Evolutionary conservation across 129 eudicot genomes (phyloP).

Genomic region (Flaveria brownii): DNA sequence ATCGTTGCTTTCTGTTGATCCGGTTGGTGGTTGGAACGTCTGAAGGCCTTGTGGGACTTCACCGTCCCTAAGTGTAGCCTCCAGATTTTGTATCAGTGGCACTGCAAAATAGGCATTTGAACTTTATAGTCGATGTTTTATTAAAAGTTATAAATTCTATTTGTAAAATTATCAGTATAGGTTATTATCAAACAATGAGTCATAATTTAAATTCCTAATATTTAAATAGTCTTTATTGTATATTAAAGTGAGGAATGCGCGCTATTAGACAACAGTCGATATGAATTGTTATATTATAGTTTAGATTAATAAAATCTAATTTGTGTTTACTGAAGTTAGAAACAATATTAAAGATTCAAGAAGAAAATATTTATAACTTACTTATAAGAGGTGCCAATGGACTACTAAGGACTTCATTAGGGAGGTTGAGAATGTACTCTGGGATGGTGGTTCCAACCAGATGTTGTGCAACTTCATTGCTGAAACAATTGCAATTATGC

Average conservation of each 20-base stretch:
- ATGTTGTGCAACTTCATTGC: conserved; percentile 89
- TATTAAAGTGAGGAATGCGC: too few species aligned
- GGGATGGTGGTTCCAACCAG: conserved; percentile 69
- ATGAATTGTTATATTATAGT: too few species aligned
- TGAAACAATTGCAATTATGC: conserved; percentile 88
- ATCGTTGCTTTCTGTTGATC: conserved; percentile 17
- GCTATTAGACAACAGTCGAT: too few species aligned
- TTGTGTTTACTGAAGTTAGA: too few species aligned
- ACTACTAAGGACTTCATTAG: conserved; percentile 77
- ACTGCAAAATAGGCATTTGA: conserved; percentile 43
- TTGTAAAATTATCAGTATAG: too few species aligned
- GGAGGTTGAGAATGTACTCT: conserved; percentile 77
- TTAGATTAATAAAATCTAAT: neutral
- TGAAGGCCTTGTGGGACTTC: conserved; percentile 70
- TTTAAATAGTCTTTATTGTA: too few species aligned
- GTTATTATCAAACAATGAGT: too few species aligned
- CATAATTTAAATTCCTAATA: too few species aligned
- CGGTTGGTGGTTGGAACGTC: conserved; percentile 39
- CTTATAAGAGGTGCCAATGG: conserved; percentile 77
- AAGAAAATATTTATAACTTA: conserved; percentile 38
- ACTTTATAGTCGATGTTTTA: neutral
- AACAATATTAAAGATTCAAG: neutral
- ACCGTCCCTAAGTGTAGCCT: conserved; percentile 64
- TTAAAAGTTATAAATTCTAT: too few species aligned
- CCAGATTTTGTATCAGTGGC: conserved; percentile 86